phyloP scores from a whole-genome alignment of 148 eudicot species.

The Polygonum maritimum region DNA sequence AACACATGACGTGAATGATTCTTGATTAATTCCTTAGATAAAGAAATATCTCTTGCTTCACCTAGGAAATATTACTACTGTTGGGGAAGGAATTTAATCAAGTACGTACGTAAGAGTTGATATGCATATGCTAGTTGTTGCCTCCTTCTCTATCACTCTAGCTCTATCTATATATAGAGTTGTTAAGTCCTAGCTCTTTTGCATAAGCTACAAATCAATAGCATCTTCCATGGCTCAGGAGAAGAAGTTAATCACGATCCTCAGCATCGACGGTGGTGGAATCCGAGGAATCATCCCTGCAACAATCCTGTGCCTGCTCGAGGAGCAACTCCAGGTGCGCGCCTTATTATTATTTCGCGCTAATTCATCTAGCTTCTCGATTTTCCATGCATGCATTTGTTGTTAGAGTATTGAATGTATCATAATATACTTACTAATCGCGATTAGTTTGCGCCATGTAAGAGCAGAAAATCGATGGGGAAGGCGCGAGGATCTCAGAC shows the following conservation, averaged over 20 bases:
- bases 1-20: not conserved
- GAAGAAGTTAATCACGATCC: constrained; percentile 8
- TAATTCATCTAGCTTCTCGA: not conserved
- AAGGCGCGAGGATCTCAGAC: constrained; percentile 28
- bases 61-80: not conserved
- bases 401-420: too few relatives aligned
- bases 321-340: constrained; percentile 7
- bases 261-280: constrained; percentile 19
- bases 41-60: constrained; percentile 2
- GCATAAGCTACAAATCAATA: not conserved
- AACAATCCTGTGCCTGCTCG: constrained; percentile 2
- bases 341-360: not conserved
- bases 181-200: not conserved
- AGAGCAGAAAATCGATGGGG: constrained; percentile 25
- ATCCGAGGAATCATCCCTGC: constrained; percentile 15
- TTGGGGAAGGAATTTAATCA: constrained; percentile 2
- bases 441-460: not conserved
- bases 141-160: not conserved
- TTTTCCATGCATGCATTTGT: not conserved
- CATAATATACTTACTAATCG: too few relatives aligned
- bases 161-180: not conserved
- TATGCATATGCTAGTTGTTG: too few relatives aligned
- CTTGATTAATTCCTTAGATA: not conserved
- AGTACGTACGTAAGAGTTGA: not conserved
- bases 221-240: not conserved